Evolutionary conservation across 306 rosid genomes (phyloP), one percentile per base, ranked within the genome.

Genomic region (Vigna hirtella): DNA sequence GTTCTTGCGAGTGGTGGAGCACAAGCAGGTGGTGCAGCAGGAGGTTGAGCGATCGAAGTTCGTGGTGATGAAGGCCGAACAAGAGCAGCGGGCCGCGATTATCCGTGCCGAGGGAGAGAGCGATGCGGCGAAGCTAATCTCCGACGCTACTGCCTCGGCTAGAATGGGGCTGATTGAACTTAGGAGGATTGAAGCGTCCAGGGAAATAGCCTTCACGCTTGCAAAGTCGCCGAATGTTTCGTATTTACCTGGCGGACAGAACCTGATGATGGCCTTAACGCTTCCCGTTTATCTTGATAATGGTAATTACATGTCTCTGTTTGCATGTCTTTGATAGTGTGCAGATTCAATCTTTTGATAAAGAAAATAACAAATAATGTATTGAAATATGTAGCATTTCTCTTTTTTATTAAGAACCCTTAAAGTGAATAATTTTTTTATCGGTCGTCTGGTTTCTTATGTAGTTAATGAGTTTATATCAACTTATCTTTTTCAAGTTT

Each of bases 1-100:
- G 52, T 93, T 93, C 76, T 93, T 97, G 0, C 85, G 91, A 62
- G 98, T 97, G 3, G 96, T 93, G 9, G 97, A 93, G 85, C 93
- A 90, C 85, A 92, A 95, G 86, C 98, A 95, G 87, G 98, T 95
- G 78, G 98, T 96, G 0, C 98, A 95, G 84, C 98, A 95, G 82
- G 98, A 95, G 87, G 98, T 97, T 0, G 98, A 92, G 89, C 67
- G 98, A 56, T 92, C 98, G 2, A 95, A 92, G 79, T 95, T 89
- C 22, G 91, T 95, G 4, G 98, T 95, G 81, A 93, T 93, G 32
- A 95, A 95, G 90, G 91, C 98, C 0, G 98, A 92, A 84, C 98
- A 95, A 85, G 98, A 95, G 87, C 78, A 96, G 51, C 74, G 98
- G 11, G 98, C 98, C 0, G 95, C 97, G 0, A 92, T 95, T 53